Evolutionary conservation across 176 grass and related monocot species (phyloP).

Genomic region (Thinopyrum elongatum): DNA sequence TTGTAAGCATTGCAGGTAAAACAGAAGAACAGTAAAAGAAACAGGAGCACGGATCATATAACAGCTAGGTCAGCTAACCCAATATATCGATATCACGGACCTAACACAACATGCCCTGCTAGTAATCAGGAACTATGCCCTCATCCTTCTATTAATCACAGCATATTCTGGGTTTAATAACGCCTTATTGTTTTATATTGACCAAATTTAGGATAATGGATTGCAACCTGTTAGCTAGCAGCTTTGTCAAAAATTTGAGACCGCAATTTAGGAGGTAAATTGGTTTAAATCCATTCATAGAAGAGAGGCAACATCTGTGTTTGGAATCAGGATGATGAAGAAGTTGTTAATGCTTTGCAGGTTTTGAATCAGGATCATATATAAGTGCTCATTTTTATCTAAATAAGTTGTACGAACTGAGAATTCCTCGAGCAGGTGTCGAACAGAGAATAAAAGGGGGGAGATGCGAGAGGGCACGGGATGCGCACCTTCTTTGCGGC

Average conservation of each 20-base stretch:
- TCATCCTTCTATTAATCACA: no score
- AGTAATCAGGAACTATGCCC: background rate
- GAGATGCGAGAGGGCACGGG: background rate
- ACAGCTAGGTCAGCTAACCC: background rate
- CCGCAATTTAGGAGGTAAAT: background rate
- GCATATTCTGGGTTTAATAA: background rate
- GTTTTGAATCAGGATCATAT: background rate
- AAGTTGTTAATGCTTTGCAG: background rate
- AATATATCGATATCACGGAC: background rate
- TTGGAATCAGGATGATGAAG: background rate
- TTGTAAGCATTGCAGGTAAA: background rate
- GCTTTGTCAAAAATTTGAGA: background rate
- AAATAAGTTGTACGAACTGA: background rate
- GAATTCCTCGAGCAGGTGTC: slow-evolving; percentile 11
- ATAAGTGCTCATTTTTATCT: no score
- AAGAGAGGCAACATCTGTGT: background rate
- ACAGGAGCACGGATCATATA: background rate
- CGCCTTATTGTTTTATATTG: background rate
- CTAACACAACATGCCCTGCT: background rate
- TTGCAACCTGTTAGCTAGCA: background rate
- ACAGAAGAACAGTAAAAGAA: background rate
- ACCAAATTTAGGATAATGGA: background rate
- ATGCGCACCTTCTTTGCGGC: slow-evolving; percentile 79
- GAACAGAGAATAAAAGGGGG: background rate
- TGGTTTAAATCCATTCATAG: background rate